phyloP scores from a whole-genome alignment of 345 rosid genomes.

The Firmiana major region DNA sequence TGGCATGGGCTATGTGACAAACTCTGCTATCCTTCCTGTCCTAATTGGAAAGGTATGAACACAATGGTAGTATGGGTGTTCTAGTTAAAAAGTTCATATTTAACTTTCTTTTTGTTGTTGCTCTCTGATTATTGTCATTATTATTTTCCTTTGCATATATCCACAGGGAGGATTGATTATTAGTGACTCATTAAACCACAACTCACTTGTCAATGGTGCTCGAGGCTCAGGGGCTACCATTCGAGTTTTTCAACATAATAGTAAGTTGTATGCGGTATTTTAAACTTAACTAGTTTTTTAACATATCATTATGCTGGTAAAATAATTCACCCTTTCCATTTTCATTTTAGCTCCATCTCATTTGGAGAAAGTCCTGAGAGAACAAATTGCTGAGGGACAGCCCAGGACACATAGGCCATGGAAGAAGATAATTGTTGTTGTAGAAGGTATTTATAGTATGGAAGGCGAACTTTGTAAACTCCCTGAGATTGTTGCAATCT shows the following conservation, averaged over 20 bases:
- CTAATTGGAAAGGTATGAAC: conserved; percentile 71
- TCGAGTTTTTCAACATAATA: conserved; percentile 90
- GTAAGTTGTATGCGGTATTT: conserved; percentile 39
- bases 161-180: conserved; percentile 81
- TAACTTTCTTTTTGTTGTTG: conserved; percentile 6
- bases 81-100: not conserved
- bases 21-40: conserved; percentile 86
- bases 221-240: conserved; percentile 97
- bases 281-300: not conserved
- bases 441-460: conserved; percentile 97
- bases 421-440: conserved; percentile 86
- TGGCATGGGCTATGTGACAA: conserved; percentile 93
- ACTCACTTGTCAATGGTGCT: conserved; percentile 92
- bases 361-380: conserved; percentile 87
- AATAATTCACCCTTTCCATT: conserved; percentile 4
- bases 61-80: not conserved
- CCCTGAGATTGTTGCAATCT: conserved; percentile 84
- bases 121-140: conserved; percentile 3
- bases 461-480: conserved; percentile 90
- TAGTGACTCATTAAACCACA: conserved; percentile 95
- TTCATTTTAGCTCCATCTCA: conserved; percentile 73
- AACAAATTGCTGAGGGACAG: conserved; percentile 90
- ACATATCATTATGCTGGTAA: not conserved
- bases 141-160: conserved; percentile 4
- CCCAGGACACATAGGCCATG: conserved; percentile 93